Evolutionary conservation across 169 alveolate species (phyloP).

Genomic region (Eimeria praecox): DNA sequence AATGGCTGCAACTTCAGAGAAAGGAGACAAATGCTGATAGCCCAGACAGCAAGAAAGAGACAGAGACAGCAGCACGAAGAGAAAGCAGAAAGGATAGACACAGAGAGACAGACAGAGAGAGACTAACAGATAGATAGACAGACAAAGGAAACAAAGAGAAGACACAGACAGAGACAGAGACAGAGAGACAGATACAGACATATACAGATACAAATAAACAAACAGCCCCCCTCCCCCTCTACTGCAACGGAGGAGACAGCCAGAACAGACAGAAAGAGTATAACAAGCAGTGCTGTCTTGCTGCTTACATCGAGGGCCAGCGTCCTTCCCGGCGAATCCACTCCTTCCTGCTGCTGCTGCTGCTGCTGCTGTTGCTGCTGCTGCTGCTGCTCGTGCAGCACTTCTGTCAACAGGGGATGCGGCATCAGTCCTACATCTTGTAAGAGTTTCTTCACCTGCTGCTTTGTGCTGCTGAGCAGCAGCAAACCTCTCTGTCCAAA

Average conservation of each 20-base stretch:
- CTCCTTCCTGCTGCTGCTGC: constrained; percentile 3
- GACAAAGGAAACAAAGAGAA: neutral
- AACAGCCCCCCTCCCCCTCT: no score
- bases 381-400: constrained; percentile 3
- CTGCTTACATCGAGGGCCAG: neutral
- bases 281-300: neutral
- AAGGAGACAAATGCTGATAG: neutral
- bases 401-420: constrained; percentile 8
- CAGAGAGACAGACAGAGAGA: neutral
- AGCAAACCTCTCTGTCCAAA: neutral
- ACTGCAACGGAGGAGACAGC: no score
- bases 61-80: neutral
- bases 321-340: neutral
- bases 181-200: neutral
- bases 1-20: neutral
- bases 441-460: neutral
- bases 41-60: neutral
- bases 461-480: constrained; percentile 44
- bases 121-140: neutral
- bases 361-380: constrained; percentile 8
- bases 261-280: neutral
- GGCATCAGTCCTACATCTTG: constrained; percentile 28
- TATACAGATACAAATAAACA: no score
- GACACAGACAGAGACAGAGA: no score
- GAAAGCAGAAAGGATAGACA: neutral